Evolutionary conservation across 495 filamentous ascomycete species (phyloP).

Genomic region (Aspergillus indologenus): DNA sequence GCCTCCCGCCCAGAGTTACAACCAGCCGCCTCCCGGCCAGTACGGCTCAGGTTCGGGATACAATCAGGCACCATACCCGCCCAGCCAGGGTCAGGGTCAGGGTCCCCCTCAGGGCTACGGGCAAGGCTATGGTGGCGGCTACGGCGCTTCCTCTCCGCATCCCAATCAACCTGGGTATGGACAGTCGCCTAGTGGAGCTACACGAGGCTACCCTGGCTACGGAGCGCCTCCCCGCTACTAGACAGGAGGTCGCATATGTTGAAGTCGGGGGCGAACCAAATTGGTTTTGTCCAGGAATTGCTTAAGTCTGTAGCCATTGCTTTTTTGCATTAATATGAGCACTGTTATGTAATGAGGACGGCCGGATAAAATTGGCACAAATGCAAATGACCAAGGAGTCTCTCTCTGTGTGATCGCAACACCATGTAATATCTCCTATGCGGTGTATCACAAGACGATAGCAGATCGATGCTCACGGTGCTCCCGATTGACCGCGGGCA

Average conservation of each 20-base stretch:
- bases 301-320: neutral
- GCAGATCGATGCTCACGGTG: neutral
- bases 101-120: constrained; percentile 14
- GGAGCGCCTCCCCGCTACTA: constrained; percentile 35
- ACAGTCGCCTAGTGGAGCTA: constrained; percentile 14
- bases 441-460: neutral
- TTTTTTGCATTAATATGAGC: neutral
- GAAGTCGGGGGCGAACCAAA: no score
- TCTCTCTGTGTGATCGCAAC: neutral
- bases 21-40: constrained; percentile 16
- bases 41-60: constrained; percentile 18
- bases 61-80: constrained; percentile 19
- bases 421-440: neutral
- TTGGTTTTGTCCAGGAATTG: no score
- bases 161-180: constrained; percentile 20
- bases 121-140: constrained; percentile 18
- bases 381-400: neutral
- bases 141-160: constrained; percentile 23
- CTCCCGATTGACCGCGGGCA: no score
- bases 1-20: constrained; percentile 15
- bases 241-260: neutral
- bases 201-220: constrained; percentile 27
- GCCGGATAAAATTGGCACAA: neutral
- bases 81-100: constrained; percentile 19
- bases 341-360: neutral